Evolutionary conservation across 2,329 filamentous ascomycete species (phyloP).

Genomic region (Arthrobotrys pseudoclavata): DNA sequence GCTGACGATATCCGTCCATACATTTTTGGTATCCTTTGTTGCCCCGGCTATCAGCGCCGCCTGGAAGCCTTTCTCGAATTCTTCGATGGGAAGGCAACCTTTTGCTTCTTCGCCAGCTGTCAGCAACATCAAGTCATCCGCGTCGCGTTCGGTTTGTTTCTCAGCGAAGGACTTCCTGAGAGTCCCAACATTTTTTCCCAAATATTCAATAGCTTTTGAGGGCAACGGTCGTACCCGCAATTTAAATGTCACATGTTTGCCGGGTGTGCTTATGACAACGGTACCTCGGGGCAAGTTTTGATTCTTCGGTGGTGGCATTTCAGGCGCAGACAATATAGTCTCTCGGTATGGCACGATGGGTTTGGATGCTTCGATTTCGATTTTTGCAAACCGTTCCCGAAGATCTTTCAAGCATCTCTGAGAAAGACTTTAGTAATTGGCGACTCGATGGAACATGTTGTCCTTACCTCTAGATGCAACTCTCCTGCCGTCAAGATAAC

Average conservation of each 20-base stretch:
- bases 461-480: slow-evolving; percentile 77
- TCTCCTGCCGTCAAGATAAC: slow-evolving; percentile 95
- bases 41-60: slow-evolving; percentile 74
- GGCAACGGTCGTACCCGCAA: slow-evolving; percentile 85
- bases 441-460: no score
- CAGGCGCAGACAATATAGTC: slow-evolving; percentile 85
- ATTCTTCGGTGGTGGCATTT: slow-evolving; percentile 91
- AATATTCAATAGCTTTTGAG: slow-evolving; percentile 82
- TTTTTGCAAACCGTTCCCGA: slow-evolving; percentile 89
- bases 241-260: slow-evolving; percentile 84
- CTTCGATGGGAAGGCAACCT: slow-evolving; percentile 76
- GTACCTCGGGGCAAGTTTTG: slow-evolving; percentile 85
- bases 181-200: slow-evolving; percentile 82
- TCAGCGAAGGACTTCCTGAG: slow-evolving; percentile 85
- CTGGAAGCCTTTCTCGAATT: slow-evolving; percentile 82
- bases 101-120: slow-evolving; percentile 72
- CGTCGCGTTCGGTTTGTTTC: slow-evolving; percentile 70
- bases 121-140: slow-evolving; percentile 67
- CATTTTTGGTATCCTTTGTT: slow-evolving; percentile 79
- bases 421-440: slow-evolving; percentile 27
- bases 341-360: slow-evolving; percentile 97
- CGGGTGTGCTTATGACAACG: slow-evolving; percentile 80
- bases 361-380: slow-evolving; percentile 92
- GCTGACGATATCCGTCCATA: slow-evolving; percentile 82
- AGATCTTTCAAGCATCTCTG: slow-evolving; percentile 92